Base-by-base conservation (phyloP, 139 green algal genomes). In the Marvania coccoides region DNA sequence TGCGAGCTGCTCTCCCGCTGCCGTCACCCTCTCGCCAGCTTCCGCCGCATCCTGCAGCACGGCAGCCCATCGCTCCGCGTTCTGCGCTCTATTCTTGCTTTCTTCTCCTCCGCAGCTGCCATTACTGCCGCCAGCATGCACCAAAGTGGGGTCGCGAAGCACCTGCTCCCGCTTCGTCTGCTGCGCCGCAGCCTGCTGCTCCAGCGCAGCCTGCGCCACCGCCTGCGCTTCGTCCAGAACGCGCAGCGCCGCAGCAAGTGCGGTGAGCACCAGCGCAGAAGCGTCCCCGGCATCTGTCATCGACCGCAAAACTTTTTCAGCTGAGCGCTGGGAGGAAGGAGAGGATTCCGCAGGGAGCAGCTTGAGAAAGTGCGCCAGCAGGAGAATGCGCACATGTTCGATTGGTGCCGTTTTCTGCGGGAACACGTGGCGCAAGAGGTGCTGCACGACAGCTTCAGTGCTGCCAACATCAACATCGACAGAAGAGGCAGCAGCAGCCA, bases 341-440 rank as follows among this genome's bases (percentile, higher is more conserved):
- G n/a, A n/a, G n/a, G n/a, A n/a, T n/a, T n/a, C n/a, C n/a, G n/a
- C n/a, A n/a, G n/a, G n/a, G n/a, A n/a, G n/a, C n/a, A 51, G 42
- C 19, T 51, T 51, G 19, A 51, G 42, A 19, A 28, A 9, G 13
- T 47, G 24, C 15, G 36, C 55, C 10, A 33, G 37, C 48, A 74
- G 29, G 38, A 74, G 56, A 23, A 63, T 24, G n/a, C 39, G 38
- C 4, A 58, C 67, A 36, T 74, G 67, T 53, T 45, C 28, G 37
- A 62, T 12, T 8, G 67, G 57, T 35, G 23, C 19, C 35, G 5
- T 5, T 4, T 30, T 0, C 23, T 39, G 30, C 3, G 58, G 57
- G 48, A 42, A 74, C 3, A 15, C 9, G 0, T 12, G n/a, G 0
- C 37, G n/a, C 14, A 68, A 39, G 29, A 74, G 58, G 36, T 19